A percentile compares a stretch with the other conserved stretches of the same genome.
Evolutionary conservation across 2,329 filamentous ascomycete genomes (phyloP).

Genomic region (Lecanicillium sp.): DNA sequence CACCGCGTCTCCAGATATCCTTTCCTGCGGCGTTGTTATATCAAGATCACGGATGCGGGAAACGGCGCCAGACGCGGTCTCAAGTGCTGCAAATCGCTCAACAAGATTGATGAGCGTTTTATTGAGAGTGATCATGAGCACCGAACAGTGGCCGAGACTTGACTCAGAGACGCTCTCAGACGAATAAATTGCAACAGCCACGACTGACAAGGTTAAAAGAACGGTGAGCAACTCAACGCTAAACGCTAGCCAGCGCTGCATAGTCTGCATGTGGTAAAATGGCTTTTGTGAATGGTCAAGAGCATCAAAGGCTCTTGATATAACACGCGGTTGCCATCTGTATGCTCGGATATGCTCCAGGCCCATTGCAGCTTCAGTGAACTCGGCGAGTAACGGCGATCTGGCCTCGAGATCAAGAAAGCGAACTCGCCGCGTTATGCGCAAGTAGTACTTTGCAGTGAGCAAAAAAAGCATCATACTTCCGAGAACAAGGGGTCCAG

Average conservation of each 20-base stretch:
- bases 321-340: slow-evolving; percentile 21
- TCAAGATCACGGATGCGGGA: too few species aligned
- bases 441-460: slow-evolving; percentile 22
- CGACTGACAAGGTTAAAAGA: neutral
- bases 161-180: too few species aligned
- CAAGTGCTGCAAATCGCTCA: too few species aligned
- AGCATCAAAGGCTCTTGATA: slow-evolving; percentile 31
- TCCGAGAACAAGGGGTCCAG: slow-evolving; percentile 15
- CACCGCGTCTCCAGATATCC: too few species aligned
- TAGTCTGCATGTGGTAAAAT: slow-evolving; percentile 42
- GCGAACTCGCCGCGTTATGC: slow-evolving; percentile 22
- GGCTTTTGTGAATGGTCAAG: slow-evolving; percentile 40
- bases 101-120: too few species aligned
- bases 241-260: slow-evolving; percentile 41
- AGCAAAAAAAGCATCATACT: slow-evolving; percentile 12
- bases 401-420: slow-evolving; percentile 25
- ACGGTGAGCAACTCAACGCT: neutral
- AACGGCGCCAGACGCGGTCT: too few species aligned
- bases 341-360: slow-evolving; percentile 41
- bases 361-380: slow-evolving; percentile 33
- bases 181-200: neutral
- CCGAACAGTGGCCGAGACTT: too few species aligned
- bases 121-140: too few species aligned
- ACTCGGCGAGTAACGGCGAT: slow-evolving; percentile 21
- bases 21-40: too few species aligned